phyloP scores from a whole-genome alignment of 352 stramenopile genomes.

The Phytophthora pseudosyringae region DNA sequence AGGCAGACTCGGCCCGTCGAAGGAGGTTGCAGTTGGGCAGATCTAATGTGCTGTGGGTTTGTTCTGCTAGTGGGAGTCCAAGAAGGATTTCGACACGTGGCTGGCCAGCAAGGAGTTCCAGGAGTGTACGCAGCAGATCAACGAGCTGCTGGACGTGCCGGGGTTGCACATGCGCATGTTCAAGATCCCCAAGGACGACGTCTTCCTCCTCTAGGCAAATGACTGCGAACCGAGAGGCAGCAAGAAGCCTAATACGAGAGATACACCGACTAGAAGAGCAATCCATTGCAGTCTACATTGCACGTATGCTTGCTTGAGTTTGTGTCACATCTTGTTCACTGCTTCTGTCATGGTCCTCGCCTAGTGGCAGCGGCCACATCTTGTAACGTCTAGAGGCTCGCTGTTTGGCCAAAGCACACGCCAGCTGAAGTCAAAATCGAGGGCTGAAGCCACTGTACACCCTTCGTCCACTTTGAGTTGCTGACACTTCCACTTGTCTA shows the following conservation, averaged over 20 bases:
- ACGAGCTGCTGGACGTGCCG: constrained; percentile 84
- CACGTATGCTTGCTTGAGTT: constrained; percentile 17
- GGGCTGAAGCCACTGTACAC: constrained; percentile 21
- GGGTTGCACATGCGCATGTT: constrained; percentile 86
- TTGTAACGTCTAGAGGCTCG: constrained; percentile 31
- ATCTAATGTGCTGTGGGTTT: constrained; percentile 3
- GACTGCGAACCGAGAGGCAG: background rate
- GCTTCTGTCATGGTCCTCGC: constrained; percentile 4
- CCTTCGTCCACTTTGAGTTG: constrained; percentile 13
- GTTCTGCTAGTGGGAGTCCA: constrained; percentile 67
- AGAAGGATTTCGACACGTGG: constrained; percentile 85
- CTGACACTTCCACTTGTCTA: constrained; percentile 22
- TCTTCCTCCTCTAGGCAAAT: constrained; percentile 75
- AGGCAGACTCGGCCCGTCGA: background rate
- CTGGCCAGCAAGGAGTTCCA: constrained; percentile 80
- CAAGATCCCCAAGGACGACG: constrained; percentile 77
- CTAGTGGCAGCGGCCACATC: constrained; percentile 16
- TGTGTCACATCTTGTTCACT: constrained; percentile 25
- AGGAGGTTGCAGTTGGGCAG: background rate
- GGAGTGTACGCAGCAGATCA: constrained; percentile 80
- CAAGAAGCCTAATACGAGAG: background rate
- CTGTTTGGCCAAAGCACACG: constrained; percentile 18
- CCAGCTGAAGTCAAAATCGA: constrained; percentile 30
- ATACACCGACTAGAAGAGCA: constrained; percentile 23
- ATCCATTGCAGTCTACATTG: constrained; percentile 29